Conservation (phyloP, 164 flowering plant species). For the Berberis thunbergii region DNA sequence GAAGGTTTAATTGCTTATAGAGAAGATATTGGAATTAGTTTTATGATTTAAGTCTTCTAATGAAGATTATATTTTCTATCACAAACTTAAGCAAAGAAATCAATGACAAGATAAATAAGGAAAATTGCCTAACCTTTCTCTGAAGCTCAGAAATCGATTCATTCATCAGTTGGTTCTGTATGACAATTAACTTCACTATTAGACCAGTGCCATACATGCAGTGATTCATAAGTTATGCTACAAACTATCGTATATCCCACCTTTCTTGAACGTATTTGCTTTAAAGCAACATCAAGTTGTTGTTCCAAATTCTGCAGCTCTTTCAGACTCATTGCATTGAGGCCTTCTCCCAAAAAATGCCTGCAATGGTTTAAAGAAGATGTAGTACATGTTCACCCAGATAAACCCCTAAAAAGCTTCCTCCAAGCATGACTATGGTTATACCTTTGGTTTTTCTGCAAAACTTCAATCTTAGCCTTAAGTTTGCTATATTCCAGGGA, state of each 20-base stretch:
- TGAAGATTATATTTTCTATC: too few relatives aligned
- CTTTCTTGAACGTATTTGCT: conserved; percentile 60
- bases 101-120: neutral
- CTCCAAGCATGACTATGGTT: too few relatives aligned
- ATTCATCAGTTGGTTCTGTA: conserved; percentile 57
- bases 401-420: too few relatives aligned
- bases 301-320: conserved; percentile 80
- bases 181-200: neutral
- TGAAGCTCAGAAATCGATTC: conserved; percentile 61
- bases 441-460: conserved; percentile 59
- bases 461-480: conserved; percentile 38
- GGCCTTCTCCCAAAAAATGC: conserved; percentile 55
- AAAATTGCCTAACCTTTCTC: conserved; percentile 35
- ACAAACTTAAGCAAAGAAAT: too few relatives aligned
- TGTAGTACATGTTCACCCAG: neutral
- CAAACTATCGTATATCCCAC: conserved; percentile 13
- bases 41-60: too few relatives aligned
- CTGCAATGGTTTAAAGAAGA: conserved; percentile 21
- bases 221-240: neutral
- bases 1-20: too few relatives aligned
- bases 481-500: conserved; percentile 50
- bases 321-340: conserved; percentile 45
- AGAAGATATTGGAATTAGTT: too few relatives aligned
- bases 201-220: neutral
- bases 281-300: conserved; percentile 62